Conservation (phyloP, 1,139 yeast species). For the Eremothecium coryli region DNA sequence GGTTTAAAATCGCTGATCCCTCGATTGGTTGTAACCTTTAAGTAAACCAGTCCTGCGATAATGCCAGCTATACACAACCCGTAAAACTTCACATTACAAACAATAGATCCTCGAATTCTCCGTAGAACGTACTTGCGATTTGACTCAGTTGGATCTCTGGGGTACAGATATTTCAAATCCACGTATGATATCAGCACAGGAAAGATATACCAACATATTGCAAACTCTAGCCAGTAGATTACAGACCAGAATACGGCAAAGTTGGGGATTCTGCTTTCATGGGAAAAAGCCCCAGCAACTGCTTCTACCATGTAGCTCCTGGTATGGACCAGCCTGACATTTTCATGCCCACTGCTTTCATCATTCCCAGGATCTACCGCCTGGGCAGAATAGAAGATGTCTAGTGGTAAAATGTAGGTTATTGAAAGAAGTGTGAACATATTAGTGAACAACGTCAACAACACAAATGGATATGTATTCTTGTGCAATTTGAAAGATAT, state of each 20-base stretch:
- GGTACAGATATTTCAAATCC: slow-evolving; percentile 20
- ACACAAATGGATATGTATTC: slow-evolving; percentile 19
- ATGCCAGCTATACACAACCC: slow-evolving; percentile 20
- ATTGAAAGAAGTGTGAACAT: slow-evolving; percentile 23
- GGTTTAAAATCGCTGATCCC: slow-evolving; percentile 24
- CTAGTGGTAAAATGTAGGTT: slow-evolving; percentile 25
- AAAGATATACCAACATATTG: slow-evolving; percentile 26
- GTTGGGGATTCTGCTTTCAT: slow-evolving; percentile 2
- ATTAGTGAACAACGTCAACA: slow-evolving; percentile 18
- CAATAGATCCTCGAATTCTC: slow-evolving; percentile 19
- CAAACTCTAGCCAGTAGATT: slow-evolving; percentile 27
- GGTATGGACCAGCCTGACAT: neutral
- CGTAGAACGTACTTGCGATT: slow-evolving; percentile 8
- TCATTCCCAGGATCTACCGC: slow-evolving; percentile 4
- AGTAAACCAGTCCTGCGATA: slow-evolving; percentile 20
- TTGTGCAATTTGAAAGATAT: slow-evolving; percentile 25
- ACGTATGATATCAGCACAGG: slow-evolving; percentile 29
- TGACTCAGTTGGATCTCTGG: slow-evolving; percentile 8
- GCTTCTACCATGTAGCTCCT: neutral
- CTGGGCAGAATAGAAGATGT: slow-evolving; percentile 19
- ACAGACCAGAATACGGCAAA: slow-evolving; percentile 20
- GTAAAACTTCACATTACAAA: slow-evolving; percentile 26
- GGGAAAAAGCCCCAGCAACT: neutral
- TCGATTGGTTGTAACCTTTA: slow-evolving; percentile 22
- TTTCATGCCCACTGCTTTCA: neutral